A percentile compares a stretch with the other conserved stretches of the same genome.
Conservation (phyloP, 768 basidiomycete species). For the Botryobasidium botryosum region DNA sequence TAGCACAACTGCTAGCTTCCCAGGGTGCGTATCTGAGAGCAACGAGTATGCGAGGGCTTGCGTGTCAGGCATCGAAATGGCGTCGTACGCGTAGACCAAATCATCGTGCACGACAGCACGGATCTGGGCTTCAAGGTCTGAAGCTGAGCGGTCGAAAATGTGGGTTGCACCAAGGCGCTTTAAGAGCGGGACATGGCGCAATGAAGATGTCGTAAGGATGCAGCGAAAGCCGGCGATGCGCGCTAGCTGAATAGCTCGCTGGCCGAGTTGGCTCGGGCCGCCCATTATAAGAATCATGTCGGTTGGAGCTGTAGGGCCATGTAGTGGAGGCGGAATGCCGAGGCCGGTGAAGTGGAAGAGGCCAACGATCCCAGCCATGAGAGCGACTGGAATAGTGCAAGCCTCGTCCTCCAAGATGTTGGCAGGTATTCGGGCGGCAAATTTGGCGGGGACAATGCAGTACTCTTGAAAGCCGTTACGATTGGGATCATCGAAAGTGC, state of each 20-base stretch:
- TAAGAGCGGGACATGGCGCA: not conserved
- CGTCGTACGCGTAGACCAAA: not conserved
- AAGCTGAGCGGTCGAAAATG: not conserved
- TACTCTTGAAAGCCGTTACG: too few species aligned
- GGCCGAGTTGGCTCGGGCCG: constrained; percentile 4
- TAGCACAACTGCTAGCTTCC: not conserved
- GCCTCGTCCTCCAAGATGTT: not conserved
- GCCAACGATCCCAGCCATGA: not conserved
- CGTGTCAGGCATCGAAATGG: not conserved
- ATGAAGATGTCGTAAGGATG: constrained; percentile 5
- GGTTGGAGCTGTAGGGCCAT: not conserved
- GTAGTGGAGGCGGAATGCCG: not conserved
- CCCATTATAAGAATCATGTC: constrained; percentile 5
- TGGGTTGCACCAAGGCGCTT: constrained; percentile 6
- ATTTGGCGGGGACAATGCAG: too few species aligned
- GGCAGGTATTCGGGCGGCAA: constrained; percentile 2
- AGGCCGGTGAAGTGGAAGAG: constrained; percentile 7
- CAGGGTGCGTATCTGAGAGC: not conserved
- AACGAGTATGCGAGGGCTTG: not conserved
- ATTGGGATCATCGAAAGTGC: too few species aligned
- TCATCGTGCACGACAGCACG: not conserved
- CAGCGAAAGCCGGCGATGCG: constrained; percentile 6
- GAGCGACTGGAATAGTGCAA: not conserved
- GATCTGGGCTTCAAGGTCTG: not conserved
- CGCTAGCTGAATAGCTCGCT: constrained; percentile 7